Conservation (phyloP, 495 filamentous ascomycete species). For the Parathielavia appendiculata region DNA sequence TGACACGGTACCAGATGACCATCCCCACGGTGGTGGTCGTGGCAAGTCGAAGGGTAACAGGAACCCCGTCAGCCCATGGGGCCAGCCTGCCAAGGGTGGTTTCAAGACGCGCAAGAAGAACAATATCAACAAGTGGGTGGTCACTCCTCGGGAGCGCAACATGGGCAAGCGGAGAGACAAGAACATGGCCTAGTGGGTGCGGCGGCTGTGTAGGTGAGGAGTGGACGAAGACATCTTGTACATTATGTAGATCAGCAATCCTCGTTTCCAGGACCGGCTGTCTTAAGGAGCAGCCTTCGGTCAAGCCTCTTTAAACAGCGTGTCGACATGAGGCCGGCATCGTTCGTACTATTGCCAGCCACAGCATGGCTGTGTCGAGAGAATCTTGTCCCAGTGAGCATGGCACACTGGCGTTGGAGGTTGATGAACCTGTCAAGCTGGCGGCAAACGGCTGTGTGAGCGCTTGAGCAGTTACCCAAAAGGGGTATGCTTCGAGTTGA, state of each 20-base stretch:
- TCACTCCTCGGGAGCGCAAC: constrained; percentile 67
- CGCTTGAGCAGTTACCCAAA: neutral
- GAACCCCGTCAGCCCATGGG: constrained; percentile 92
- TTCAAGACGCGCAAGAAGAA: constrained; percentile 81
- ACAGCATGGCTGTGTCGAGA: no score
- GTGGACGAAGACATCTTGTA: constrained; percentile 27
- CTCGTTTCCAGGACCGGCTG: neutral
- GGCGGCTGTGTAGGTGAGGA: constrained; percentile 5
- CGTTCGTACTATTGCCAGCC: no score
- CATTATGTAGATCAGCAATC: constrained; percentile 30
- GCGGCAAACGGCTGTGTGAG: no score
- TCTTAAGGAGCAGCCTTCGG: neutral
- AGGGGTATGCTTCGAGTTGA: neutral
- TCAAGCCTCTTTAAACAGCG: neutral
- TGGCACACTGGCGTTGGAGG: no score
- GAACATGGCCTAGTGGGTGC: constrained; percentile 31
- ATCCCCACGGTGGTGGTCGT: constrained; percentile 97
- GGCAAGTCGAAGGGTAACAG: constrained; percentile 98
- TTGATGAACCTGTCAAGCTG: no score
- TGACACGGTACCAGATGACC: constrained; percentile 56
- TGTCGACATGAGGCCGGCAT: no score
- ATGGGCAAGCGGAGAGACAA: constrained; percentile 64
- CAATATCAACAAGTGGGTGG: constrained; percentile 78
- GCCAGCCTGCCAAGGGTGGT: constrained; percentile 87
- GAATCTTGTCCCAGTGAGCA: no score